Evolutionary conservation across 495 filamentous ascomycete species (phyloP), one percentile per base, ranked within the genome.

Genomic region (Penicillium canariense): DNA sequence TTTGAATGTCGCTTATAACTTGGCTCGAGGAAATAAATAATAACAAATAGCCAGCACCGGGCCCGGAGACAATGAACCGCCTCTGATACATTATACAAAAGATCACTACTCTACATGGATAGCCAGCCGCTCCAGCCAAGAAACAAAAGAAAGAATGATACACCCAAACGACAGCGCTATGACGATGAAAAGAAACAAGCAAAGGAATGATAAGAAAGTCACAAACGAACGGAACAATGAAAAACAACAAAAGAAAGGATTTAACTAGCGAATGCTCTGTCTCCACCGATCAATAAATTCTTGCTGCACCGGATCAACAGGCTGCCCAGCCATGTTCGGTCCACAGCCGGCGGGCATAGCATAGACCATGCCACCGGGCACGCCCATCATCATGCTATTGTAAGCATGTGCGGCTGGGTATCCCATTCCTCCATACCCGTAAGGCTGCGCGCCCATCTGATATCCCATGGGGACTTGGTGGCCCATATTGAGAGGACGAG

Each of bases 201-300:
- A 42, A 42, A 25, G 18, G 14, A 32, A 32, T 6, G 20, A 48
- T 23, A 47, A 50, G 18, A 50, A 14, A 53, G 49, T 49, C 18
- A 51, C 3, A 60, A 52, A 39, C 32, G 55, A 55, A 52, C 51
- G 35, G 11, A 55, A 32, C 11, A 56, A 50, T 40, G 26, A 48
- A 44, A 45, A 38, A 61, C 17, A 54, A 17, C 27, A 48, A 51
- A 50, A 56, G 54, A 14, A 52, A 47, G 25, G 12, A 47, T 5
- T 30, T 36, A 23, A 54, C 18, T 58, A 75, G 26, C 62, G 62
- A 42, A 97, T 82, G 60, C 90, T 89, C 72, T 90, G 85, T 62
- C 93, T 82, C 93, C 93, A 97, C 53, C 87, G 81, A 71, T 97
- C 91, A 61, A 97, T 91, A 73, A 88, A 82, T 48, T 89, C 88